Base-by-base conservation (phyloP, 371 early-diverging fungal genomes). In the Apophysomyces trapeziformis region DNA sequence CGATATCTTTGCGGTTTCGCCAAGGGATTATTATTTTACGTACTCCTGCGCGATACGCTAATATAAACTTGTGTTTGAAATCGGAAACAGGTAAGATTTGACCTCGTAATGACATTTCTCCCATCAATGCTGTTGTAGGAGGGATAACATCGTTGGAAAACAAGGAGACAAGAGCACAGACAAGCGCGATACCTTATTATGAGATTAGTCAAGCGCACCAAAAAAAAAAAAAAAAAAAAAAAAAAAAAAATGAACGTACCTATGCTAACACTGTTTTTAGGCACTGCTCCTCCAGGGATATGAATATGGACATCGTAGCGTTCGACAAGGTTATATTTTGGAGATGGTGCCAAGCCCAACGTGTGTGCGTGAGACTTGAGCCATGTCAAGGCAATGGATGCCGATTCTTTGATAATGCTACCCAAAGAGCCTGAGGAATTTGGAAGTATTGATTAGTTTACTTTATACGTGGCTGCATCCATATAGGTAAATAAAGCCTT, bases 371-470 rank as follows among this genome's bases (percentile, higher is more conserved):
- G 87, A 5, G 92, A 73, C 59, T 91, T 89, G 26, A 94, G 92
- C 93, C 92, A 94, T 18, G 93, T 87, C 37, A 94, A 57, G 7
- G 90, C 93, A 54, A 94, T 79, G 60, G 88, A 87, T 1, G 92
- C 94, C 13, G 94, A 93, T 72, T 96, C 96, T 69, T 93, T 92
- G 63, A 96, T 92, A 4, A 95, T 95, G 60, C 92, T 91, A 0
- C 95, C 95, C 16, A 96, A 77, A 57, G 90, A 91, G 1, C 96
- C 95, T 85, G 61, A 11, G 18, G 60, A 38, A 60, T 21, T 11
- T 35, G 14, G 12, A 6, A 62, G 5, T 80, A 58, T 38, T 69
- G 38, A 18, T 13, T 47, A 9, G 36, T n/a, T 63, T 60, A n/a
- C 47, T 57, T 64, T 26, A 36, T 4, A 36, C 38, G 11, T 32